Evolutionary conservation across 495 filamentous ascomycete species (phyloP).

Genomic region (Podospora pseudopauciseta): DNA sequence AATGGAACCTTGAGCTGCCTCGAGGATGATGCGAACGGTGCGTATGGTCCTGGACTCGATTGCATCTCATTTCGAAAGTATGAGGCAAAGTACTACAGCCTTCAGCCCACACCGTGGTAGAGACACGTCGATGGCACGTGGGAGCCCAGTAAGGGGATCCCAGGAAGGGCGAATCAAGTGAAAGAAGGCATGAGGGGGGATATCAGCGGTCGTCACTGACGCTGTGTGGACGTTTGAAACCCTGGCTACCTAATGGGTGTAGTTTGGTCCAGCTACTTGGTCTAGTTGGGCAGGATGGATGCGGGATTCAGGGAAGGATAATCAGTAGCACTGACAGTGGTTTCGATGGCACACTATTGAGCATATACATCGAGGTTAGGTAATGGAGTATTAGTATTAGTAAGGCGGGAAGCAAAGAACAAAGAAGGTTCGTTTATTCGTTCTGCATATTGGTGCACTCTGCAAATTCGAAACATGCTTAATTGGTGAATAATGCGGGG

Average conservation of each 20-base stretch:
- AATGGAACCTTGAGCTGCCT: constrained; percentile 17
- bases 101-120: constrained; percentile 22
- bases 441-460: constrained; percentile 3
- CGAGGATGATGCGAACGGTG: constrained; percentile 10
- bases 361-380: not conserved
- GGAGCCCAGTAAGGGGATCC: not conserved
- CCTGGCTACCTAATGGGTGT: no score
- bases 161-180: not conserved
- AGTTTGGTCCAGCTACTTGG: not conserved
- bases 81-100: constrained; percentile 22
- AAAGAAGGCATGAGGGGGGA: no score
- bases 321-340: no score
- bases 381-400: not conserved
- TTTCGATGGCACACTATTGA: no score
- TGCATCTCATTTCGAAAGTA: constrained; percentile 16
- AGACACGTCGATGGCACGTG: not conserved
- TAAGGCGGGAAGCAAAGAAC: not conserved
- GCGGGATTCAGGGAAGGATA: no score
- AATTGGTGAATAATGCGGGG: constrained; percentile 6
- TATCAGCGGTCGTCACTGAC: no score
- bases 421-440: not conserved
- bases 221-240: no score
- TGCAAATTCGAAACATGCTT: constrained; percentile 7
- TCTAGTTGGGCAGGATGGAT: not conserved
- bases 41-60: constrained; percentile 13